Conservation (phyloP, 306 rosid genomes). For the Cicer judaicum region DNA sequence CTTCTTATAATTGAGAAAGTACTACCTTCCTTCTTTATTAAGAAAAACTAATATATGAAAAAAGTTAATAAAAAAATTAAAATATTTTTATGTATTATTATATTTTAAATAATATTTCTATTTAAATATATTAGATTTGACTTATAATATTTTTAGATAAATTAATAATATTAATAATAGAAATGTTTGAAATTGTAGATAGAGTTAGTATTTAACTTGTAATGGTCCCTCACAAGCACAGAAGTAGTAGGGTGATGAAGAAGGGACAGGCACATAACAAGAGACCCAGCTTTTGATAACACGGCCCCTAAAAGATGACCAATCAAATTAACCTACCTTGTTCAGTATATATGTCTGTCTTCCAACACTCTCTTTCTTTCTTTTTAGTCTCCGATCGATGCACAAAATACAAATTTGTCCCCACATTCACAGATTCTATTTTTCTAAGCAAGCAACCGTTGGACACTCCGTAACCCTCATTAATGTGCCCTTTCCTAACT, state of each 20-base stretch:
- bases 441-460: conserved; percentile 9
- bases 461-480: conserved; percentile 8
- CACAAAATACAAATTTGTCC: conserved; percentile 1
- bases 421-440: background rate
- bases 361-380: background rate
- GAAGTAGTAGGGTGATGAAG: background rate
- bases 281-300: background rate
- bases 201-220: no score
- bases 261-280: background rate
- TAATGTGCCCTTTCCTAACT: background rate
- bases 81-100: no score
- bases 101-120: no score
- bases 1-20: no score
- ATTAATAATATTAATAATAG: no score
- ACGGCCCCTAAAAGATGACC: conserved; percentile 23
- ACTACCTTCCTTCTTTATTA: no score
- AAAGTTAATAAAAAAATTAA: no score
- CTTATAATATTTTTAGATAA: no score
- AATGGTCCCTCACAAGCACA: conserved; percentile 10
- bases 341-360: background rate
- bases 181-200: no score
- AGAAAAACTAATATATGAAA: no score
- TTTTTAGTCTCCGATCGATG: background rate
- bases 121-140: no score
- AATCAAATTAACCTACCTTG: conserved; percentile 7